phyloP scores from a whole-genome alignment of 495 filamentous ascomycete genomes.

The Aspergillus sclerotioniger region DNA sequence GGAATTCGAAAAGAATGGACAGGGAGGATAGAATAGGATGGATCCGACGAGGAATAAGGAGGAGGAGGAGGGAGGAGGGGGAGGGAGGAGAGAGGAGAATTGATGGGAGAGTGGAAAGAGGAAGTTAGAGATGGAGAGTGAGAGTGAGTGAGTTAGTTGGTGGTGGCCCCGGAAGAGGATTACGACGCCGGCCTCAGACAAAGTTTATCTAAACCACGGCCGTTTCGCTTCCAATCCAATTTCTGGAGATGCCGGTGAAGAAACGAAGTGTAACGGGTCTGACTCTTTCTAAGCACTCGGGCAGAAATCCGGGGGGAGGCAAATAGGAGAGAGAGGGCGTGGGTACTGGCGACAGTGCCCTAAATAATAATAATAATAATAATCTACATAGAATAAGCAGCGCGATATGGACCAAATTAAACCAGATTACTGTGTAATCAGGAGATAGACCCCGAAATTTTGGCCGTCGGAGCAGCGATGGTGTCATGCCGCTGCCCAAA shows the following conservation, averaged over 20 bases:
- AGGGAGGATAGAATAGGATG: not conserved
- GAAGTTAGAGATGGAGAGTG: constrained; percentile 4
- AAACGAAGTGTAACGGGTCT: not conserved
- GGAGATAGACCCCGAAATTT: not conserved
- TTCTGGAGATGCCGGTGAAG: not conserved
- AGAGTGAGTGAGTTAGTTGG: constrained; percentile 5
- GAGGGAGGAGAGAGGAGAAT: constrained; percentile 12
- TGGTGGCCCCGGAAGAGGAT: constrained; percentile 14
- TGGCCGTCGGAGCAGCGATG: not conserved
- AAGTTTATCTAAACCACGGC: not conserved
- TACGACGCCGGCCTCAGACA: constrained; percentile 12
- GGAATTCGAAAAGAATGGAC: constrained; percentile 1
- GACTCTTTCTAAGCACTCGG: not conserved
- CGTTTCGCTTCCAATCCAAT: not conserved
- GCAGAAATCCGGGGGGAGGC: not conserved
- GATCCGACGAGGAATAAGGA: constrained; percentile 2
- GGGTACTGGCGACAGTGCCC: not conserved
- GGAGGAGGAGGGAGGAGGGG: constrained; percentile 8
- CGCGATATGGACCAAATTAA: too few species aligned
- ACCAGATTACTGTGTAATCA: not conserved
- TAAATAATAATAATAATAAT: too few species aligned
- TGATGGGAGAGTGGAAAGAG: not conserved
- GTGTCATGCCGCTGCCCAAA: not conserved
- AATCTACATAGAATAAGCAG: too few species aligned
- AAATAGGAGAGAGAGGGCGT: not conserved